Evolutionary conservation across 345 rosid species (phyloP).

Genomic region (Crucihimalaya himalaica): DNA sequence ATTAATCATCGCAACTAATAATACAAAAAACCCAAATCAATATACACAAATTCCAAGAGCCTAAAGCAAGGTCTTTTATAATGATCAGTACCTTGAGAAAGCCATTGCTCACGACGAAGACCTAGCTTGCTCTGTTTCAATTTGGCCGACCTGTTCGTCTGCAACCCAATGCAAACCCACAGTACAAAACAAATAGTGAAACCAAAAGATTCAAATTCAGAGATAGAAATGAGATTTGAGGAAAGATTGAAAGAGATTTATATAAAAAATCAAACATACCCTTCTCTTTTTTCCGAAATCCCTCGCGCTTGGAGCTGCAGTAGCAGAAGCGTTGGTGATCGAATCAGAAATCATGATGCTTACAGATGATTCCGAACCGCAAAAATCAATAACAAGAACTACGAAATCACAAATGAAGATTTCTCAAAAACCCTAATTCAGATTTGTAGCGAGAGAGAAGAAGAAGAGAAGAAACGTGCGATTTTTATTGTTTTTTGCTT

Average conservation of each 20-base stretch:
- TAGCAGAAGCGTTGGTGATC: slow-evolving; percentile 53
- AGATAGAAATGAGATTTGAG: not conserved
- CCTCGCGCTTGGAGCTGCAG: slow-evolving; percentile 51
- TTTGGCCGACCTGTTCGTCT: slow-evolving; percentile 89
- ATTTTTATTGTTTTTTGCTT: slow-evolving; percentile 8
- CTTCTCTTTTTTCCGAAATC: slow-evolving; percentile 82
- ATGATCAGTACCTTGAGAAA: slow-evolving; percentile 68
- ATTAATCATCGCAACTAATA: slow-evolving; percentile 54
- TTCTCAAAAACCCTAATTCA: slow-evolving; percentile 59
- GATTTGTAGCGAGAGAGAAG: slow-evolving; percentile 37
- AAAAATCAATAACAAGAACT: not conserved
- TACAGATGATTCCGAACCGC: slow-evolving; percentile 1
- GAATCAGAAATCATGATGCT: slow-evolving; percentile 71
- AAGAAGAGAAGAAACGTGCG: slow-evolving; percentile 36
- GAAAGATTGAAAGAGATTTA: not conserved
- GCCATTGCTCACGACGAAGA: slow-evolving; percentile 98
- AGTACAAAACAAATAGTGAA: slow-evolving; percentile 4
- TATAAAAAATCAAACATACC: slow-evolving; percentile 38
- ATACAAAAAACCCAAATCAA: slow-evolving; percentile 6
- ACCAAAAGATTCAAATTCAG: not conserved
- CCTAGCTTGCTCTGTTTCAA: slow-evolving; percentile 92
- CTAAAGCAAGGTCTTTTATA: slow-evolving; percentile 4
- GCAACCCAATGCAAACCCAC: slow-evolving; percentile 36
- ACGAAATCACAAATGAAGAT: slow-evolving; percentile 19
- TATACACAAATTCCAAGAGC: not conserved